These are phyloP conservation scores for Hanseniaspora nectarophila DNA, from an alignment of 805 yeast species.

Conservation along the genomic window DNA sequence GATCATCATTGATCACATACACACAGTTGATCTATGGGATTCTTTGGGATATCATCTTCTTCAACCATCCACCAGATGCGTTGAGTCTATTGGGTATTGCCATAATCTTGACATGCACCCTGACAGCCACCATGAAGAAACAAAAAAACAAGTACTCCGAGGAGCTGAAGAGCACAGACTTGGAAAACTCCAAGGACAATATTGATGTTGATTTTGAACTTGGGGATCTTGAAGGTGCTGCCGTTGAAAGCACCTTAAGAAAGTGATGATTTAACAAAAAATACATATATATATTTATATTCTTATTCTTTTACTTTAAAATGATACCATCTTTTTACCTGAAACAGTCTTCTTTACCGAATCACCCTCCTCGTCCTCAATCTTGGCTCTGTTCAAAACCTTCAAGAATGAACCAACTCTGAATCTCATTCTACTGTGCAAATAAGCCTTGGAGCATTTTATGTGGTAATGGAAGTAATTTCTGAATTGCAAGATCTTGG, in stretches of 20 bases:
- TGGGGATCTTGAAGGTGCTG: not conserved
- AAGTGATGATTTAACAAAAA: no score
- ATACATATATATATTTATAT: no score
- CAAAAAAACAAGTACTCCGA: not conserved
- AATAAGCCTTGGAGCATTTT: slow-evolving; percentile 94
- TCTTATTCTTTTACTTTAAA: no score
- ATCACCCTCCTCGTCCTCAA: slow-evolving; percentile 71
- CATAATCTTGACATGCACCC: slow-evolving; percentile 55
- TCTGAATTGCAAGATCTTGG: slow-evolving; percentile 84
- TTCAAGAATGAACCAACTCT: slow-evolving; percentile 89
- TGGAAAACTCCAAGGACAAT: not conserved
- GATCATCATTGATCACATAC: slow-evolving; percentile 64
- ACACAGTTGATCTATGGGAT: slow-evolving; percentile 69
- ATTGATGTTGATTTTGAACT: slow-evolving; percentile 3
- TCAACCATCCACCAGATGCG: slow-evolving; percentile 60
- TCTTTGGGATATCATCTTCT: slow-evolving; percentile 58
- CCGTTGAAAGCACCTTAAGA: not conserved
- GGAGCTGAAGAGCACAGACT: not conserved
- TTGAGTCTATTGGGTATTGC: slow-evolving; percentile 59
- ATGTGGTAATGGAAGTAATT: slow-evolving; percentile 97
- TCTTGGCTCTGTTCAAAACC: slow-evolving; percentile 91
- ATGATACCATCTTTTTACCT: slow-evolving; percentile 27
- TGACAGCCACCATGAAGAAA: slow-evolving; percentile 37
- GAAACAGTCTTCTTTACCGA: slow-evolving; percentile 4
- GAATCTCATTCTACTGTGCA: slow-evolving; percentile 96